Evolutionary conservation across 257 asterid genomes (phyloP), one percentile per base, ranked within the genome.

Genomic region (Solanum pennellii): DNA sequence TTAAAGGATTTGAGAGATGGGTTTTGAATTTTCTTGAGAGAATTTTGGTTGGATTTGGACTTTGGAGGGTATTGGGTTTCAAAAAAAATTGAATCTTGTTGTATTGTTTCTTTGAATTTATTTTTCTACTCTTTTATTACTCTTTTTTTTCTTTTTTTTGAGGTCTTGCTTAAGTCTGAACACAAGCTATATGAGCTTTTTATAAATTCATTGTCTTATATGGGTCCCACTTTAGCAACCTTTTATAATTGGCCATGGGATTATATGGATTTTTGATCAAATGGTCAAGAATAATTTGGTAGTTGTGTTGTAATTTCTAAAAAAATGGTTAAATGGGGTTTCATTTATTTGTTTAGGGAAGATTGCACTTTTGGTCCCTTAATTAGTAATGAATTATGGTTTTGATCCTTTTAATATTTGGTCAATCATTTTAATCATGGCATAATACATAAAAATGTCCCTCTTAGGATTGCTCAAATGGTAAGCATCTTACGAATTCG

Each of bases 21-120:
- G 83, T 74, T 90, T 90, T 87, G 75, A 71, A 73, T 73, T 83
- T 87, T 90, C n/a, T 23, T 18, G 89, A 86, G 90, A 86, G 18
- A 47, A 45, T 27, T 80, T 80, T 47, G 66, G 68, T 25, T 27
- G 74, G 74, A 68, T 68, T 68, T 42, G 62, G 14, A 42, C 9
- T 69, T 76, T 45, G 60, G 62, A 77, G 62, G 83, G 62, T 88
- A 91, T 89, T 89, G 95, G 77, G 62, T 86, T 92, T 91, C 86
- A 86, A 89, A 83, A 82, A 82, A 44, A 45, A 42, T 7, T 45
- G 39, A 59, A 60, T 83, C 42, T 80, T 47, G 7, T 5, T 29
- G 18, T 80, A 25, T 47, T 79, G 44, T 42, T 25, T 15, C 59
- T 79, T 60, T 86, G 71, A 82, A 35, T 68, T 65, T 69, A 37